Percentiles rank a stretch among this genome's conserved stretches.
phyloP scores from a whole-genome alignment of 768 basidiomycete species.

The Psilocybe sp. region DNA sequence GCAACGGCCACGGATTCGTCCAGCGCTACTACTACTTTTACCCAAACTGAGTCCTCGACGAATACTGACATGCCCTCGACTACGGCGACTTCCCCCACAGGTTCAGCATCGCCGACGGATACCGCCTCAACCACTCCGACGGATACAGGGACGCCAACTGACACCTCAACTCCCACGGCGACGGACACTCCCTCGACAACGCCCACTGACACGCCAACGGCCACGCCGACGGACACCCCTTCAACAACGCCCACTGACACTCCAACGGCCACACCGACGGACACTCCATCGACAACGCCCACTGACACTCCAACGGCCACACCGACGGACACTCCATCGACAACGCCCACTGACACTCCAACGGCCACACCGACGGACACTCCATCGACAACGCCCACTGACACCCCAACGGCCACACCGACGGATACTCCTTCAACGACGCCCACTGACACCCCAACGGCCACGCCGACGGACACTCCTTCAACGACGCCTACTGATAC shows the following conservation, averaged over 20 bases:
- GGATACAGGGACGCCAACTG: background rate
- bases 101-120: background rate
- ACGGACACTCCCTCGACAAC: background rate
- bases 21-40: background rate
- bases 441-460: background rate
- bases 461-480: background rate
- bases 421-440: background rate
- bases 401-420: background rate
- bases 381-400: background rate
- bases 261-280: background rate
- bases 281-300: background rate
- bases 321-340: background rate
- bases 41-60: background rate
- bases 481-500: background rate
- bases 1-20: background rate
- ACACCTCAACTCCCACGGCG: background rate
- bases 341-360: background rate
- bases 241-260: background rate
- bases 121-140: background rate
- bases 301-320: background rate
- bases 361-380: slow-evolving; percentile 1
- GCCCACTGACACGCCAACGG: background rate
- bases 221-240: background rate
- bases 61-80: background rate
- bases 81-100: slow-evolving; percentile 2